Base-by-base conservation (phyloP, 208 protist genomes). In the Borovskyia barvae region DNA sequence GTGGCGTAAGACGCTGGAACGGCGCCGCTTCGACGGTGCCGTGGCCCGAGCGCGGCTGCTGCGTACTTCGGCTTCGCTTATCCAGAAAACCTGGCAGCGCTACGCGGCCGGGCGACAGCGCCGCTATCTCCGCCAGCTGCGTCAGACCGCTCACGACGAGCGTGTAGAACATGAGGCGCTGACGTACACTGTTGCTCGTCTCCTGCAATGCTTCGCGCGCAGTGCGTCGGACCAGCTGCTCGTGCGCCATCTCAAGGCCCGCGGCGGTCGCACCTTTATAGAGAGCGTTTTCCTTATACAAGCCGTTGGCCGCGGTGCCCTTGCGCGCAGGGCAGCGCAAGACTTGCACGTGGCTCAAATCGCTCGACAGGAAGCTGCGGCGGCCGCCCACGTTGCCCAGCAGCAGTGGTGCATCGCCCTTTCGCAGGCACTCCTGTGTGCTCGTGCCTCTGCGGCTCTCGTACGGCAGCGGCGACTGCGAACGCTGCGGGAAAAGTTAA, bases 131-230 rank as follows among this genome's bases (percentile, higher is more conserved):
- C 72, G 85, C 15, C 39, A 72, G 14, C 47, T 82, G 11, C 66
- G 66, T 17, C 37, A 54, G 15, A 85, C 75, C 5, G 56, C 65
- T 6, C 41, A 69, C 29, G 52, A 62, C 25, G 80, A 84, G 7
- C 74, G 85, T 6, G 39, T 85, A 9, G 72, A 60, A 5, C 26
- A 28, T 3, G 85, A 92, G 48, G 60, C 53, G 7, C 32, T 19
- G 0, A 28, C 47, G 20, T 87, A 72, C 49, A 39, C 56, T 24
- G 64, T 72, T 20, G 61, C 67, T 6, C 42, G 74, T 26, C 42
- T 15, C 8, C 45, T 92, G 30, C 85, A 92, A 48, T 68, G 68
- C 28, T 82, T 81, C 40, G 75, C 55, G 0, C 85, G 85, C 14
- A 30, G 33, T 36, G 77, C 84, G 24, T 28, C 82, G 22, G 77